These are phyloP conservation scores for Amanita molliuscula DNA, from an alignment of 768 basidiomycete species.

Conservation along the genomic window DNA sequence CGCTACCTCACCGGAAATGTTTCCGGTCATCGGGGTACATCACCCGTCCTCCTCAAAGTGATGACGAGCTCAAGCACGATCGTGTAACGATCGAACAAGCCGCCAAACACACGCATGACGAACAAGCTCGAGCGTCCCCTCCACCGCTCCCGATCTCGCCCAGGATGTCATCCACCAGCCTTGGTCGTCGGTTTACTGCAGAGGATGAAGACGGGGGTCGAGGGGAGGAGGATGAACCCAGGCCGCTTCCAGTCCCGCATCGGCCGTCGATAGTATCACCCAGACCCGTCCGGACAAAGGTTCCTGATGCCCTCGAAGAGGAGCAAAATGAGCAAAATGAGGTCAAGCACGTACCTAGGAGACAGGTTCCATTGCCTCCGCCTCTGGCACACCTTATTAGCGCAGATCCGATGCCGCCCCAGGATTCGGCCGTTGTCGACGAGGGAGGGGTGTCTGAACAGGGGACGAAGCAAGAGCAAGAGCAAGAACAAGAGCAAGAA, in stretches of 20 bases:
- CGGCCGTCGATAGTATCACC: not conserved
- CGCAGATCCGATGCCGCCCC: not conserved
- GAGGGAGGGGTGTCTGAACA: not conserved
- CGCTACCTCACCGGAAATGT: not conserved
- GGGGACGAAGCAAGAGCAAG: not conserved
- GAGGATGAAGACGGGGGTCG: not conserved
- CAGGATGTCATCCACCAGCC: not conserved
- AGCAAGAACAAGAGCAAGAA: not conserved
- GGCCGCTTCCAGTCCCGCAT: not conserved
- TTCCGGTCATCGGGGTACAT: conserved; percentile 1
- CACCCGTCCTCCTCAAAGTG: not conserved
- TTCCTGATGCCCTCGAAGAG: conserved; percentile 8
- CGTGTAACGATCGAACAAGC: conserved; percentile 5
- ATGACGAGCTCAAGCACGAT: conserved; percentile 11
- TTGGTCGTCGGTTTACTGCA: not conserved
- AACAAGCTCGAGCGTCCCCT: conserved; percentile 2
- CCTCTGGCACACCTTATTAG: not conserved
- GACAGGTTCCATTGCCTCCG: not conserved
- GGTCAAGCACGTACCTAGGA: conserved; percentile 1
- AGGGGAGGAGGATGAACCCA: not conserved
- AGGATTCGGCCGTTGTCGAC: not conserved
- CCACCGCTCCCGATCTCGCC: conserved; percentile 10
- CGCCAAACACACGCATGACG: conserved; percentile 6
- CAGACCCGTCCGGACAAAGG: not conserved
- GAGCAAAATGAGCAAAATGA: conserved; percentile 8